Evolutionary conservation across 2,329 filamentous ascomycete genomes (phyloP).

Genomic region (Stachybotrys elegans): DNA sequence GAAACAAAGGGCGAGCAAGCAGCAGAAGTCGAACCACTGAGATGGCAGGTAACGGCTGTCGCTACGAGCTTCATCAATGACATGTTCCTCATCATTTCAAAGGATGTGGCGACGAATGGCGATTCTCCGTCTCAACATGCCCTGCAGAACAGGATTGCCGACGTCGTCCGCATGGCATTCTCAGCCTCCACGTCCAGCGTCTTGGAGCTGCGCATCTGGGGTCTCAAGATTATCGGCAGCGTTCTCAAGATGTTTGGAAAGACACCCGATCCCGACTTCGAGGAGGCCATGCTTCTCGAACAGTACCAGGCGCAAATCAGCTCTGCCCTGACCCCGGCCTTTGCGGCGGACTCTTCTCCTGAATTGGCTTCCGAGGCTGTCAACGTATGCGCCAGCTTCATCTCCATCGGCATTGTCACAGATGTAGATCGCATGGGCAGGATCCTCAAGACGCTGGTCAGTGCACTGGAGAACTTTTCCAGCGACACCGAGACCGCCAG

Average conservation of each 20-base stretch:
- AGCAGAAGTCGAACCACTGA: slow-evolving; percentile 76
- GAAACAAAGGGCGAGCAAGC: slow-evolving; percentile 48
- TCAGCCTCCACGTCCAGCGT: slow-evolving; percentile 94
- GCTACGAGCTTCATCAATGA: slow-evolving; percentile 86
- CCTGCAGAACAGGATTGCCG: slow-evolving; percentile 77
- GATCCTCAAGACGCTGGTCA: slow-evolving; percentile 88
- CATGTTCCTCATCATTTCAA: slow-evolving; percentile 71
- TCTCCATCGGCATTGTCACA: slow-evolving; percentile 93
- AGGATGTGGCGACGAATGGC: slow-evolving; percentile 72
- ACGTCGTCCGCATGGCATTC: slow-evolving; percentile 95
- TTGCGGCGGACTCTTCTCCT: slow-evolving; percentile 91
- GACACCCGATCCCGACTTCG: slow-evolving; percentile 91
- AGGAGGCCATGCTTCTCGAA: slow-evolving; percentile 93
- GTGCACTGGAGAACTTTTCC: slow-evolving; percentile 87
- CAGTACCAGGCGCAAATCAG: slow-evolving; percentile 99
- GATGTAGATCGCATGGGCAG: slow-evolving; percentile 98
- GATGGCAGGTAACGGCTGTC: slow-evolving; percentile 95
- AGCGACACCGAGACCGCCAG: slow-evolving; percentile 73
- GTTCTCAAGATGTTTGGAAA: slow-evolving; percentile 95
- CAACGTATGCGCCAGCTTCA: slow-evolving; percentile 96
- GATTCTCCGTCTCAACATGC: slow-evolving; percentile 73
- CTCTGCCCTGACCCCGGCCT: slow-evolving; percentile 91
- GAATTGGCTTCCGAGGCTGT: slow-evolving; percentile 94
- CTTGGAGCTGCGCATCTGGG: slow-evolving; percentile 82
- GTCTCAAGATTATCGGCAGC: slow-evolving; percentile 88